Evolutionary conservation across 2,329 filamentous ascomycete genomes (phyloP).

Genomic region (Cladosporium sp.): DNA sequence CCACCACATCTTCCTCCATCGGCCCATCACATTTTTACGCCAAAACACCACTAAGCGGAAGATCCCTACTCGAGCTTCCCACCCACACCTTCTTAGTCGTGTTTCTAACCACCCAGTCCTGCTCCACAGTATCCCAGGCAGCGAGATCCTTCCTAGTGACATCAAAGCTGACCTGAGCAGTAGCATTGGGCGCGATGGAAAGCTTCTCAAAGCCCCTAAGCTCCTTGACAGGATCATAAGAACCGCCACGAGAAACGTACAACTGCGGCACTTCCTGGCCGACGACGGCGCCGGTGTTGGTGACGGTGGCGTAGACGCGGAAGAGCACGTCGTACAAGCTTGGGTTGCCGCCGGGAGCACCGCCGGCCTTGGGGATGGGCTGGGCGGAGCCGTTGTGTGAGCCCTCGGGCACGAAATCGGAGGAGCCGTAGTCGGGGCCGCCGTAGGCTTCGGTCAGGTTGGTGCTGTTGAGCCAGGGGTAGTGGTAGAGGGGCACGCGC

Average conservation of each 20-base stretch:
- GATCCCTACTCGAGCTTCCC: constrained; percentile 53
- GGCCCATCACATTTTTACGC: not conserved
- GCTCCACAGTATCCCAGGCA: constrained; percentile 73
- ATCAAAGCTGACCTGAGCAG: constrained; percentile 59
- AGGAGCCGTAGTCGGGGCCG: constrained; percentile 57
- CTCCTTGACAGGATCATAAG: constrained; percentile 58
- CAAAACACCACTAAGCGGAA: constrained; percentile 33
- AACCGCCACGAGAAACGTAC: constrained; percentile 73
- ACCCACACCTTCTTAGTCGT: constrained; percentile 56
- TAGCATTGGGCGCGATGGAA: constrained; percentile 62
- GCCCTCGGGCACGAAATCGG: constrained; percentile 57
- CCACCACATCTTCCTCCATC: no score
- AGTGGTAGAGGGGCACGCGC: constrained; percentile 54
- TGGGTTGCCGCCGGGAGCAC: constrained; percentile 58
- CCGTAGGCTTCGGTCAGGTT: constrained; percentile 52
- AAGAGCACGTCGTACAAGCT: constrained; percentile 65
- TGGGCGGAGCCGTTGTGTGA: constrained; percentile 55
- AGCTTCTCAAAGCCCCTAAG: constrained; percentile 79
- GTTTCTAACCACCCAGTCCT: constrained; percentile 70
- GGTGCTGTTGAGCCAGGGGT: constrained; percentile 64
- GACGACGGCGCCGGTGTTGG: constrained; percentile 60
- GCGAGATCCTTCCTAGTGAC: constrained; percentile 75
- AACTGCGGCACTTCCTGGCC: constrained; percentile 70
- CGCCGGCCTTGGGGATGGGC: constrained; percentile 57
- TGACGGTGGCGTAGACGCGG: constrained; percentile 61